These are phyloP conservation scores for Penicillium sumatraense DNA, from an alignment of 2,329 filamentous ascomycete genomes.

Conservation along the genomic window DNA sequence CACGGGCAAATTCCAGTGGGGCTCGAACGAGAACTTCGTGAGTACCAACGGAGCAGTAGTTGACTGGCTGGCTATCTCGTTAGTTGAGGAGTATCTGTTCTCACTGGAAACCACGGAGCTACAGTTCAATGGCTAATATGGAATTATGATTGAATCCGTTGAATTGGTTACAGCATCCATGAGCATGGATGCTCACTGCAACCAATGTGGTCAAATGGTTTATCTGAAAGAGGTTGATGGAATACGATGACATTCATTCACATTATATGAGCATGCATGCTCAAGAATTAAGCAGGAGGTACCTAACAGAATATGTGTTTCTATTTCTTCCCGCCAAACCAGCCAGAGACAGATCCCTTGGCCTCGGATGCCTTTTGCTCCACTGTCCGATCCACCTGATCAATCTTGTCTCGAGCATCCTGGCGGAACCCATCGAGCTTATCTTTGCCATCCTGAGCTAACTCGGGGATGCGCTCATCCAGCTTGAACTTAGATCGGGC, in stretches of 20 bases:
- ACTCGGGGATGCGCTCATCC: constrained; percentile 65
- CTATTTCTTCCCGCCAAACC: constrained; percentile 70
- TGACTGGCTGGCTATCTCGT: too few relatives aligned
- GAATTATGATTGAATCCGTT: too few relatives aligned
- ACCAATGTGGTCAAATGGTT: too few relatives aligned
- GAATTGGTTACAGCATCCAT: too few relatives aligned
- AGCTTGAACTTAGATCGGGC: constrained; percentile 61
- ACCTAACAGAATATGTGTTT: too few relatives aligned
- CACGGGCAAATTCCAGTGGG: neutral
- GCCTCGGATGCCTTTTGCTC: constrained; percentile 78
- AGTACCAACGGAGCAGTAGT: too few relatives aligned
- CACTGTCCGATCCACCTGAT: constrained; percentile 82
- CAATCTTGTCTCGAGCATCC: constrained; percentile 63
- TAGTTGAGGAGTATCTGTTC: too few relatives aligned
- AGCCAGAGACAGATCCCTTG: constrained; percentile 80
- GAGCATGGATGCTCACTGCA: too few relatives aligned
- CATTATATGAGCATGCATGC: neutral
- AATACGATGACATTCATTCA: neutral
- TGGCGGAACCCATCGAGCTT: constrained; percentile 66
- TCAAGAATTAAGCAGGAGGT: neutral
- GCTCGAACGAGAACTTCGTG: too few relatives aligned
- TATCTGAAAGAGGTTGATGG: neutral
- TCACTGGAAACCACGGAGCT: too few relatives aligned
- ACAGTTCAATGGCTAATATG: too few relatives aligned
- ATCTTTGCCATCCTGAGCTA: constrained; percentile 62